Percentiles rank a stretch among this genome's conserved stretches.
phyloP scores from a whole-genome alignment of 2,329 filamentous ascomycete species.

The Parastagonospora nodorum region DNA sequence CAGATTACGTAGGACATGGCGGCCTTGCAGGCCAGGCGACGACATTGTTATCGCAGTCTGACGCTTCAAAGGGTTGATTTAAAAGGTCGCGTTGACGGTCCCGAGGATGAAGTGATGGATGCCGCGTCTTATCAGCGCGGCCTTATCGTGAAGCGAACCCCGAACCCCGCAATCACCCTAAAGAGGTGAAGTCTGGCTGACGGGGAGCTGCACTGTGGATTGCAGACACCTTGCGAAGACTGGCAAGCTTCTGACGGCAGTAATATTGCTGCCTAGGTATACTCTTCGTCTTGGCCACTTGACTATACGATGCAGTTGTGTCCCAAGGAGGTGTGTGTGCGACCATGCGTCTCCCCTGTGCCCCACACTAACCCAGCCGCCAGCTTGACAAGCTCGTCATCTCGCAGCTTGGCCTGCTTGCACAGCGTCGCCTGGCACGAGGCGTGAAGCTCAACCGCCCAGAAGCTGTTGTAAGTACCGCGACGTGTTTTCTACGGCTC shows the following conservation, averaged over 20 bases:
- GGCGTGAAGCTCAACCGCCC: conserved; percentile 89
- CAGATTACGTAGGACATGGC: neutral
- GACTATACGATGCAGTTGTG: conserved; percentile 42
- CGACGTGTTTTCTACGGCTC: neutral
- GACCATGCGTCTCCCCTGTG: neutral
- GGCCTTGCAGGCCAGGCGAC: too few species aligned
- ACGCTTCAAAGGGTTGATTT: neutral
- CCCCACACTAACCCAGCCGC: conserved; percentile 28
- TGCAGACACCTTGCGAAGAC: neutral
- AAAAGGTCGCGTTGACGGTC: neutral
- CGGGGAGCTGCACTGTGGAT: neutral
- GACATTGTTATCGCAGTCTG: neutral
- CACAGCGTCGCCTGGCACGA: conserved; percentile 84
- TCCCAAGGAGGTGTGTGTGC: conserved; percentile 43
- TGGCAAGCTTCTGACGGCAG: neutral
- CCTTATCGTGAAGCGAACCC: conserved; percentile 1
- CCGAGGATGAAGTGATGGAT: neutral
- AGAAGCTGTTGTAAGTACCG: conserved; percentile 73
- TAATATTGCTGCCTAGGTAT: neutral
- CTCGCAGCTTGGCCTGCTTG: conserved; percentile 83
- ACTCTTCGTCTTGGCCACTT: neutral
- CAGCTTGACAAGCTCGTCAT: conserved; percentile 97
- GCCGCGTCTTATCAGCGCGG: neutral
- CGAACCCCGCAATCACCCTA: conserved; percentile 1
- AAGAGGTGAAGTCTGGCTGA: neutral